Evolutionary conservation across 257 asterid species (phyloP).

Genomic region (Ocimum tenuiflorum): DNA sequence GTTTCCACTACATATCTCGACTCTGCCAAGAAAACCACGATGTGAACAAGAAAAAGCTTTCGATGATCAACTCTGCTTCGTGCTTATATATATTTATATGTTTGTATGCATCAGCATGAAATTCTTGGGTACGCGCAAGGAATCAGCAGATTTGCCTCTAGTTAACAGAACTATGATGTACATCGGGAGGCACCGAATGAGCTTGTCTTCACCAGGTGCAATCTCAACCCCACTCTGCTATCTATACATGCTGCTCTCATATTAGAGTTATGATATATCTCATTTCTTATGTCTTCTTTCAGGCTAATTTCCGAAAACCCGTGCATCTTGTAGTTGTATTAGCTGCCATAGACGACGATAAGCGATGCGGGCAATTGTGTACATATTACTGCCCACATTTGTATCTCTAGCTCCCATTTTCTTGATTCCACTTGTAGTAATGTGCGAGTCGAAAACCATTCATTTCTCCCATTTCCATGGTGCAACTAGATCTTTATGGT

Average conservation of each 20-base stretch:
- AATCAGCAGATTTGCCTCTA: constrained; percentile 70
- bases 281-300: constrained; percentile 21
- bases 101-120: constrained; percentile 38
- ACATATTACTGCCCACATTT: background rate
- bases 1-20: background rate
- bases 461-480: background rate
- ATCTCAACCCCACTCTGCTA: constrained; percentile 6
- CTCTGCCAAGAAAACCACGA: too few species aligned
- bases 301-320: constrained; percentile 35
- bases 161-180: constrained; percentile 80
- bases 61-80: too few species aligned
- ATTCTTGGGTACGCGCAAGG: constrained; percentile 45
- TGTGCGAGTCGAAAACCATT: background rate
- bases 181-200: constrained; percentile 49
- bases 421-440: constrained; percentile 11
- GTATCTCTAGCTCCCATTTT: background rate
- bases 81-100: background rate
- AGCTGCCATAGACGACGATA: constrained; percentile 2
- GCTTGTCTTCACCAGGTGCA: constrained; percentile 40
- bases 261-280: constrained; percentile 10
- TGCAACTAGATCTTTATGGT: background rate
- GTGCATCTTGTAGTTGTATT: constrained; percentile 13
- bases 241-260: constrained; percentile 8
- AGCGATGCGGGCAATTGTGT: constrained; percentile 25
- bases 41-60: too few species aligned